Evolutionary conservation across 768 basidiomycete genomes (phyloP), one percentile per base, ranked within the genome.

Genomic region (Lanmaoa rubissima): DNA sequence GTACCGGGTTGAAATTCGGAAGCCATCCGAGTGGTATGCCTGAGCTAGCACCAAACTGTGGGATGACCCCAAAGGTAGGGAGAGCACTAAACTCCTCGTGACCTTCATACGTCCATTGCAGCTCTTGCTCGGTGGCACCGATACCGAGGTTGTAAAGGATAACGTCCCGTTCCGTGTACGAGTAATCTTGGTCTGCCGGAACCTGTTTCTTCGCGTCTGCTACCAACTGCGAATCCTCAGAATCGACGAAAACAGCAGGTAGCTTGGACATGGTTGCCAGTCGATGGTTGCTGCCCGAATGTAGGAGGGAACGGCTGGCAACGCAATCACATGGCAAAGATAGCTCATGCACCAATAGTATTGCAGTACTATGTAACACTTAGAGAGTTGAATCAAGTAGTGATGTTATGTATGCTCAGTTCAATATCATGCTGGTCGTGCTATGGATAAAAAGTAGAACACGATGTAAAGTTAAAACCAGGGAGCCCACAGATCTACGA

Each of bases 21-120:
- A 99, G 77, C 86, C 88, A 96, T 73, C 92, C 94, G 47, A 93
- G 73, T 1, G 88, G 72, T 5, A 92, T 49, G 31, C 82, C 79
- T 8, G 81, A 78, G 62, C 84, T 89, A 1, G 92, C 85, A 21
- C 76, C 69, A 72, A 98, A 92, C 69, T 94, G 94, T 16, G 97
- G 96, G 55, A 98, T 82, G 40, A 98, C 94, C 32, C 94, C 97
- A 67, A 97, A 98, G 0, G 95, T 98, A 0, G 94, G 97, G 36
- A 99, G 74, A 1, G 90, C 86, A 54, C 81, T 71, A 73, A 99
- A 99, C 14, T 86, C 80, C 45, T 94, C 92, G 68, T 93, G 81
- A 41, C 87, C 86, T 74, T 99, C 97, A 64, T 85, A 98, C 12
- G 87, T 86, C 88, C 92, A 94, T 61, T 93, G 85, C 7, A 98